These are phyloP conservation scores for Wickerhamomyces sp. DNA, from an alignment of 1,139 yeast genomes.

Conservation along the genomic window DNA sequence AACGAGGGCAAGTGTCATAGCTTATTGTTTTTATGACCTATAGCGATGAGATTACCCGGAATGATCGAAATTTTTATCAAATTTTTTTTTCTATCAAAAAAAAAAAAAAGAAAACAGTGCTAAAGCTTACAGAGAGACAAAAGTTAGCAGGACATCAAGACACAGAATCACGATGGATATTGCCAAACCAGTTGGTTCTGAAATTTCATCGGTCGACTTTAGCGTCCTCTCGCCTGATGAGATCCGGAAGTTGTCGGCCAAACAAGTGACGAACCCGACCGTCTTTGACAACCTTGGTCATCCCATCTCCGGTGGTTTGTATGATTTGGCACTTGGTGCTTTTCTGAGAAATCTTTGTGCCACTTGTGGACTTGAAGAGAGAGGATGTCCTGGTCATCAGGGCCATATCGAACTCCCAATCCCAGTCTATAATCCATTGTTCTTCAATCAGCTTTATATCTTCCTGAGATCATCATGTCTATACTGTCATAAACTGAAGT, in stretches of 20 bases:
- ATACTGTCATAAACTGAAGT: conserved; percentile 82
- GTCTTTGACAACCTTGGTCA: conserved; percentile 95
- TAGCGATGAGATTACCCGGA: conserved; percentile 18
- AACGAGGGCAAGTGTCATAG: no score
- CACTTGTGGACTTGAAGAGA: conserved; percentile 94
- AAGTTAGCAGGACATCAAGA: background rate
- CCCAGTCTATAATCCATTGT: conserved; percentile 91
- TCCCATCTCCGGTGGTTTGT: conserved; percentile 89
- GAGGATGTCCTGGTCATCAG: conserved; percentile 96
- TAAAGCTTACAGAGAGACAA: background rate
- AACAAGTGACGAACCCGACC: conserved; percentile 91
- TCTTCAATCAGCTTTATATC: conserved; percentile 85
- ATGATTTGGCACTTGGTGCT: conserved; percentile 93
- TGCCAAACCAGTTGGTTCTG: conserved; percentile 93
- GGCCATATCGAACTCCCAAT: conserved; percentile 97
- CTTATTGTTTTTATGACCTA: no score
- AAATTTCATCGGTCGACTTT: conserved; percentile 88
- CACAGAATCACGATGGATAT: conserved; percentile 65
- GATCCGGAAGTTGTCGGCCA: conserved; percentile 81
- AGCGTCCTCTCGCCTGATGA: conserved; percentile 80
- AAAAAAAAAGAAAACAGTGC: no score
- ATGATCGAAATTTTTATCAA: conserved; percentile 2
- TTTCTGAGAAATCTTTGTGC: conserved; percentile 80
- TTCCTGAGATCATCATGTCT: conserved; percentile 82
- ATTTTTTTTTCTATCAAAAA: background rate